phyloP scores from a whole-genome alignment of 208 protist genomes.

The Leishmania tropica region DNA sequence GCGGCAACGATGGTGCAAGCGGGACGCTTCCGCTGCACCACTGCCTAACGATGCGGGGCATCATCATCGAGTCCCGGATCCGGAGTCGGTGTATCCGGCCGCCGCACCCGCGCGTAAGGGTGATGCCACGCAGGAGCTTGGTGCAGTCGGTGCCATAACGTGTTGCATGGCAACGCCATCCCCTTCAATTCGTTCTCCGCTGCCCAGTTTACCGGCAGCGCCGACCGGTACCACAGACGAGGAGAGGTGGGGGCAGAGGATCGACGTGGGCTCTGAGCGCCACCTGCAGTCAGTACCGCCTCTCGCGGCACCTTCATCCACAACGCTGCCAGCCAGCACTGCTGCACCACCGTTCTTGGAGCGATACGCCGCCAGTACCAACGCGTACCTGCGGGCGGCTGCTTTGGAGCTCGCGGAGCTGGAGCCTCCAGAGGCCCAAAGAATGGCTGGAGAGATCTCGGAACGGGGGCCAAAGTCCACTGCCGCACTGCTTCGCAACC shows the following conservation, averaged over 20 bases:
- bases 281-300: neutral
- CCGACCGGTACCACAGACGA: neutral
- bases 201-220: neutral
- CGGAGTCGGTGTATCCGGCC: neutral
- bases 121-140: neutral
- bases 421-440: neutral
- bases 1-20: neutral
- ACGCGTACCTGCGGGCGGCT: slow-evolving; percentile 30
- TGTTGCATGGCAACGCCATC: neutral
- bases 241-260: neutral
- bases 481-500: neutral
- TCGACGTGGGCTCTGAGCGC: neutral
- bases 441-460: neutral
- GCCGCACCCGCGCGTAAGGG: neutral
- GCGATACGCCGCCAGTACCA: slow-evolving; percentile 23
- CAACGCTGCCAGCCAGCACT: neutral
- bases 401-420: slow-evolving; percentile 16
- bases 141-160: neutral
- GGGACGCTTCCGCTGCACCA: neutral
- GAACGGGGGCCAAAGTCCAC: neutral
- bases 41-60: neutral
- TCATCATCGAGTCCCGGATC: neutral
- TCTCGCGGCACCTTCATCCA: neutral
- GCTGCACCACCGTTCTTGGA: neutral
- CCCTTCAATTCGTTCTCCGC: neutral